Evolutionary conservation across 129 eudicot species (phyloP).

Genomic region (Chrysanthemum makinoi): DNA sequence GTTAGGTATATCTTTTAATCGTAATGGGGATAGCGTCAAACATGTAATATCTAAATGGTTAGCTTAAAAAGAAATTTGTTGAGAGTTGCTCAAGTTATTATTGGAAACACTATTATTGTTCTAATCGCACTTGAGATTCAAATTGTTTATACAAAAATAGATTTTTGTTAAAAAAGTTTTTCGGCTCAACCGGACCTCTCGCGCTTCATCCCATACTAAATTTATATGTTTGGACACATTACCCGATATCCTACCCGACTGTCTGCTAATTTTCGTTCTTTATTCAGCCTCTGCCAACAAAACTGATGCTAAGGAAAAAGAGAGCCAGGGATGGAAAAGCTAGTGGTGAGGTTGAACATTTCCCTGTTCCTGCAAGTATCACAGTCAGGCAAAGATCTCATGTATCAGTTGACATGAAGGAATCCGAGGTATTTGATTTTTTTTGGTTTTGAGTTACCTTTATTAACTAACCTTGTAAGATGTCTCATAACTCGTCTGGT

Average conservation of each 20-base stretch:
- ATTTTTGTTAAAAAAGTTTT: background rate
- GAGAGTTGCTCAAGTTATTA: background rate
- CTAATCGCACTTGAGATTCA: background rate
- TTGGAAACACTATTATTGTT: background rate
- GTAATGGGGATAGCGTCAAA: background rate
- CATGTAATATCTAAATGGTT: background rate
- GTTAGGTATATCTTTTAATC: background rate
- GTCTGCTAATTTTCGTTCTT: slow-evolving; percentile 8
- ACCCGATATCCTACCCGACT: background rate
- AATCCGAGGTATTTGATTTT: slow-evolving; percentile 43
- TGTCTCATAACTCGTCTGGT: background rate
- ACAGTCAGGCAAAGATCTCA: slow-evolving; percentile 68
- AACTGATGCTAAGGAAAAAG: slow-evolving; percentile 77
- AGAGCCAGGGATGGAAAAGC: slow-evolving; percentile 86
- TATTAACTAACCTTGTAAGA: background rate
- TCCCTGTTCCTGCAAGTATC: slow-evolving; percentile 68
- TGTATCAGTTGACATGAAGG: slow-evolving; percentile 60
- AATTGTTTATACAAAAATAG: background rate
- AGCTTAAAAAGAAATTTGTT: background rate
- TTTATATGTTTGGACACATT: background rate
- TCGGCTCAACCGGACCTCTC: background rate
- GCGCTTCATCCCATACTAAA: background rate
- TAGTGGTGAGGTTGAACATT: slow-evolving; percentile 78
- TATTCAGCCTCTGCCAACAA: slow-evolving; percentile 87
- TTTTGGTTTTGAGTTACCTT: background rate